Evolutionary conservation across 208 protist species (phyloP).

Genomic region (Blastocrithidia nonstop): DNA sequence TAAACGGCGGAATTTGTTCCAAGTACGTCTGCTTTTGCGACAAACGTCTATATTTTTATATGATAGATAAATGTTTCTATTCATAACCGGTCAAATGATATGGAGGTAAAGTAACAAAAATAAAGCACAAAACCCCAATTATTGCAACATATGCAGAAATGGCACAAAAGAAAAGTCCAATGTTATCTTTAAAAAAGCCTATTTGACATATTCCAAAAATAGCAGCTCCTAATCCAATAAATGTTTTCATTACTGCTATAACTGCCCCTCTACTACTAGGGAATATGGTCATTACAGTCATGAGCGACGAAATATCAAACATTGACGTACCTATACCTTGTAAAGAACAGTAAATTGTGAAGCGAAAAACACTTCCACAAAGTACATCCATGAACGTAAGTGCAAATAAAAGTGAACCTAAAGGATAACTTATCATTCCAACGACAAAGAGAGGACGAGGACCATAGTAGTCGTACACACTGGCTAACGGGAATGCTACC

Average conservation of each 20-base stretch:
- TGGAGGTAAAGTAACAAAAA: slow-evolving; percentile 51
- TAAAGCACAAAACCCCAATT: slow-evolving; percentile 16
- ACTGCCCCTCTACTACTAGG: slow-evolving; percentile 62
- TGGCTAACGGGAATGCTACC: slow-evolving; percentile 35
- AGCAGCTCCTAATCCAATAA: slow-evolving; percentile 70
- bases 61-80: slow-evolving; percentile 17
- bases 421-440: slow-evolving; percentile 23
- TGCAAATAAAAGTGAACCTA: slow-evolving; percentile 30
- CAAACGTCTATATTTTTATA: slow-evolving; percentile 10
- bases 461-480: slow-evolving; percentile 61
- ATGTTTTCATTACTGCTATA: slow-evolving; percentile 75
- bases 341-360: slow-evolving; percentile 31
- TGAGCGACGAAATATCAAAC: slow-evolving; percentile 42
- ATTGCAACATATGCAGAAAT: slow-evolving; percentile 16
- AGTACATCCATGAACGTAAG: slow-evolving; percentile 42
- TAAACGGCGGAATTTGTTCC: slow-evolving; percentile 43
- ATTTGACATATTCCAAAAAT: slow-evolving; percentile 52
- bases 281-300: slow-evolving; percentile 71
- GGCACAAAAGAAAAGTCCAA: slow-evolving; percentile 44
- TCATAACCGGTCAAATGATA: slow-evolving; percentile 63
- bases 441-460: slow-evolving; percentile 46
- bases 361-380: slow-evolving; percentile 24
- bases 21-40: slow-evolving; percentile 31
- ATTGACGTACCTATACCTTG: slow-evolving; percentile 30
- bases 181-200: slow-evolving; percentile 40